These are phyloP conservation scores for Microsporum canis DNA, from an alignment of 2,329 filamentous ascomycete species.

Conservation along the genomic window DNA sequence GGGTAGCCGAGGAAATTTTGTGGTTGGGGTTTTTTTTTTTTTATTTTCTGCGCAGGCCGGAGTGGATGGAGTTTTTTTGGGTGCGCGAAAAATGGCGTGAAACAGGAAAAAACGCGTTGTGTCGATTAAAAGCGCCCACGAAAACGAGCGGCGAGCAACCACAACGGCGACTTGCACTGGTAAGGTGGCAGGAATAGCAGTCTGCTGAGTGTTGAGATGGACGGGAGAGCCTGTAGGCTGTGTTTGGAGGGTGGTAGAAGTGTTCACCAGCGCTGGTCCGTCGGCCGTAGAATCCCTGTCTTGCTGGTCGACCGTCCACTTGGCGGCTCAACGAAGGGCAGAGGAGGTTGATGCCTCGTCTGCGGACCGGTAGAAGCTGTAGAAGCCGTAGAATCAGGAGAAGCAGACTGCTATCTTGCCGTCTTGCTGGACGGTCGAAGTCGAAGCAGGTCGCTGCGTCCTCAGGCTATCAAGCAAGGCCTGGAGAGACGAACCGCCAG, in stretches of 20 bases:
- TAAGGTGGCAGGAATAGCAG: background rate
- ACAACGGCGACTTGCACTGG: background rate
- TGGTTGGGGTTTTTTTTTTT: constrained; percentile 16
- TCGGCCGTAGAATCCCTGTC: background rate
- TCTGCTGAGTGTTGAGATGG: background rate
- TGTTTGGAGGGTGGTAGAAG: background rate
- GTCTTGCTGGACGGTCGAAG: background rate
- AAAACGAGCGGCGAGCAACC: background rate
- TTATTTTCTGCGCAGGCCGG: constrained; percentile 9
- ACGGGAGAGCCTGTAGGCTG: background rate
- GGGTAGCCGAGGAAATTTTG: constrained; percentile 15
- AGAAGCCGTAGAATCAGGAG: background rate
- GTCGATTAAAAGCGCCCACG: constrained; percentile 22
- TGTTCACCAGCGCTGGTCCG: background rate
- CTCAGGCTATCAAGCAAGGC: background rate
- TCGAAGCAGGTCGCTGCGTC: background rate
- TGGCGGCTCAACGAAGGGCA: background rate
- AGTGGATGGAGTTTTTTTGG: constrained; percentile 14
- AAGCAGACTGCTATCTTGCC: background rate
- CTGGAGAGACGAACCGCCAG: background rate
- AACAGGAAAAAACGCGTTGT: constrained; percentile 18
- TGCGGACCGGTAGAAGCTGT: background rate
- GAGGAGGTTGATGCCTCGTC: background rate
- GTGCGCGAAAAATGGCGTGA: constrained; percentile 20
- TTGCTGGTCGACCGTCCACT: background rate